phyloP scores from a whole-genome alignment of 2,329 filamentous ascomycete species.

The Penicillium capsulatum region DNA sequence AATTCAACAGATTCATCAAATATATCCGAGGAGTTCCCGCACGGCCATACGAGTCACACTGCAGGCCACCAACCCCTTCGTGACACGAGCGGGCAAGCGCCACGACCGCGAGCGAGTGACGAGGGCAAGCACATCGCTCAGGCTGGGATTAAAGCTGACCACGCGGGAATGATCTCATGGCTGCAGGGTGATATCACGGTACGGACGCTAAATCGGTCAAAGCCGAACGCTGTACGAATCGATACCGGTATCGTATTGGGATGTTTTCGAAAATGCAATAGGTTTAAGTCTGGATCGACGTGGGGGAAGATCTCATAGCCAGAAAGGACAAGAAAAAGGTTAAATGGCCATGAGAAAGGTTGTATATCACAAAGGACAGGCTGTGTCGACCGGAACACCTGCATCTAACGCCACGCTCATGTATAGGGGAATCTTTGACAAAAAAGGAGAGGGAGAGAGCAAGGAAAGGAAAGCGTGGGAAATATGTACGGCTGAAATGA shows the following conservation, averaged over 20 bases:
- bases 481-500: slow-evolving; percentile 13
- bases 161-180: slow-evolving; percentile 17
- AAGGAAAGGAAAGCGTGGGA: not conserved
- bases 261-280: not conserved
- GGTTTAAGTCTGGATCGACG: slow-evolving; percentile 4
- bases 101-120: not conserved
- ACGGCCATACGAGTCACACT: too few species aligned
- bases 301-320: slow-evolving; percentile 1
- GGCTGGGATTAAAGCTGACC: slow-evolving; percentile 9
- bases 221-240: not conserved
- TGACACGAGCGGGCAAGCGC: not conserved
- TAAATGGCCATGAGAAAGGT: slow-evolving; percentile 7
- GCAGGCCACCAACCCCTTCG: too few species aligned
- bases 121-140: slow-evolving; percentile 3
- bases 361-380: slow-evolving; percentile 16
- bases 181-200: slow-evolving; percentile 12
- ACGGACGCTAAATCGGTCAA: not conserved
- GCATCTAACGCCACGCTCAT: slow-evolving; percentile 22
- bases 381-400: slow-evolving; percentile 14
- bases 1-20: too few species aligned
- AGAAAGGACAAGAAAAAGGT: slow-evolving; percentile 9
- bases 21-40: too few species aligned
- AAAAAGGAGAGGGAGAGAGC: slow-evolving; percentile 1
- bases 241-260: not conserved
- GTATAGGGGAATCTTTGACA: slow-evolving; percentile 1